A percentile compares a stretch with the other conserved stretches of the same genome.
Evolutionary conservation across 768 basidiomycete genomes (phyloP).

Genomic region (Calocybe indica): DNA sequence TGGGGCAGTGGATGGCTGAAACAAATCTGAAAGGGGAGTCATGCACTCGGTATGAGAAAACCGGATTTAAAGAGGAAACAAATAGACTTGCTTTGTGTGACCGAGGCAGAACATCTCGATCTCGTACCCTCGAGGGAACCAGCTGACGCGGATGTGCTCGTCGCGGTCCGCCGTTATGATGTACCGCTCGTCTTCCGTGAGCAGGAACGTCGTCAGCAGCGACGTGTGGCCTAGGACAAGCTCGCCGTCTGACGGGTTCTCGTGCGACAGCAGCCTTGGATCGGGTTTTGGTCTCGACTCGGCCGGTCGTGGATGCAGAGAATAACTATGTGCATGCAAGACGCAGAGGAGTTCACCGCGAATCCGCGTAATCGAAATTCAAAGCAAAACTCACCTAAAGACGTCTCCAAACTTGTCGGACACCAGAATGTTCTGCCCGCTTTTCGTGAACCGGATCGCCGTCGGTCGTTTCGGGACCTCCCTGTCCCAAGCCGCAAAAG

Average conservation of each 20-base stretch:
- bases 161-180: slow-evolving; percentile 92
- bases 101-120: slow-evolving; percentile 88
- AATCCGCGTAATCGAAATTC: no score
- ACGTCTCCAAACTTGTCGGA: slow-evolving; percentile 96
- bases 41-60: slow-evolving; percentile 1
- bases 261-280: slow-evolving; percentile 47
- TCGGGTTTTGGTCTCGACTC: slow-evolving; percentile 22
- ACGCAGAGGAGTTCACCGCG: background rate
- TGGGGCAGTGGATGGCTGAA: slow-evolving; percentile 71
- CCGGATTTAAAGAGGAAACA: background rate
- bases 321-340: slow-evolving; percentile 41
- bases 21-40: slow-evolving; percentile 53
- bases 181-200: slow-evolving; percentile 61
- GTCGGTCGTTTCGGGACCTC: slow-evolving; percentile 84
- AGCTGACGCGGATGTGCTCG: slow-evolving; percentile 89
- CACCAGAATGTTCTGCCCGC: slow-evolving; percentile 64
- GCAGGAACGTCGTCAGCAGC: slow-evolving; percentile 66
- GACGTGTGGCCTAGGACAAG: slow-evolving; percentile 88
- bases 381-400: slow-evolving; percentile 54
- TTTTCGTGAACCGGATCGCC: slow-evolving; percentile 52
- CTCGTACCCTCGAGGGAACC: slow-evolving; percentile 81
- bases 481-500: slow-evolving; percentile 29
- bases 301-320: slow-evolving; percentile 29
- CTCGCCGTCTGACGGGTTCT: slow-evolving; percentile 61
- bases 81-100: slow-evolving; percentile 59